Percentiles rank a stretch among this genome's conserved stretches.
Evolutionary conservation across 805 yeast species (phyloP).

Genomic region (Starmera amethionina): DNA sequence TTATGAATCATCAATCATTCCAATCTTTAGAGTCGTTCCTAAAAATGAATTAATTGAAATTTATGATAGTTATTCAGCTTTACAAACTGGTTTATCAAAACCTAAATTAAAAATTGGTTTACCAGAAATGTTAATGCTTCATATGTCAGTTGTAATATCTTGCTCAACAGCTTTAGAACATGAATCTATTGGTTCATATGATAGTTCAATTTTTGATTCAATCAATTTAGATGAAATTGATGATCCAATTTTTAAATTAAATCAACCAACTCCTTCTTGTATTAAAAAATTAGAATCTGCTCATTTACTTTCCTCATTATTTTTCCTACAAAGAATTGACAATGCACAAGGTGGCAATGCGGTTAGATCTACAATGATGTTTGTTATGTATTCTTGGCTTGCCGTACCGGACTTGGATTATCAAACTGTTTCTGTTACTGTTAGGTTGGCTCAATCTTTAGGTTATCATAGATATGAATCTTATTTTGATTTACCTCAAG

Average conservation of each 20-base stretch:
- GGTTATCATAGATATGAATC: slow-evolving; percentile 42
- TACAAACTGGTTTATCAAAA: background rate
- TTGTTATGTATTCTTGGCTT: slow-evolving; percentile 24
- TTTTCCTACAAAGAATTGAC: slow-evolving; percentile 24
- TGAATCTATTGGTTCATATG: background rate
- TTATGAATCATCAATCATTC: background rate
- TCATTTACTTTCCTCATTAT: no score
- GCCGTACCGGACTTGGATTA: slow-evolving; percentile 30
- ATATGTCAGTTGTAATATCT: background rate
- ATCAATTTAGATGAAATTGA: no score
- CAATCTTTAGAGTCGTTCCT: background rate
- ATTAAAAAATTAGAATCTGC: no score
- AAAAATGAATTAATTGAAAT: background rate
- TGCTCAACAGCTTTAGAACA: background rate
- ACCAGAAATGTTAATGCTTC: background rate
- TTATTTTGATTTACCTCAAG: slow-evolving; percentile 22
- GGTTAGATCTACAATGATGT: slow-evolving; percentile 37
- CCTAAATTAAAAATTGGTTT: background rate
- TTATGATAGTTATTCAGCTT: background rate
- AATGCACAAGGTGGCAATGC: slow-evolving; percentile 38
- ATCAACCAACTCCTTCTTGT: no score
- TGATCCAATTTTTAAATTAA: no score
- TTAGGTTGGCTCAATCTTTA: slow-evolving; percentile 40
- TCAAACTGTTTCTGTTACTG: slow-evolving; percentile 30
- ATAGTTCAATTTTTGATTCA: no score